phyloP scores from a whole-genome alignment of 169 alveolate species.

The Condylostoma magnum region DNA sequence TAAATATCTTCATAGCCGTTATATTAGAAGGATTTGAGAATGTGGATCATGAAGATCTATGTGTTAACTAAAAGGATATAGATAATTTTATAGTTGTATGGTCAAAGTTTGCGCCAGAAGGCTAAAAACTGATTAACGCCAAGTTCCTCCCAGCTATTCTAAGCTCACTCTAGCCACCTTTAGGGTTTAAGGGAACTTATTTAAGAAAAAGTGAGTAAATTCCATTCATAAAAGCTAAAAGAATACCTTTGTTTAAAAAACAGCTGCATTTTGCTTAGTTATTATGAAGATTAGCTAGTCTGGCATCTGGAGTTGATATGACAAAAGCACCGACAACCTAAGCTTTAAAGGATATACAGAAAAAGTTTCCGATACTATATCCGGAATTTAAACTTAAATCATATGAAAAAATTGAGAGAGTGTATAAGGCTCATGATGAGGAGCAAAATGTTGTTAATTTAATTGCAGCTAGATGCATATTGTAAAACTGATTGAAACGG shows the following conservation, averaged over 20 bases:
- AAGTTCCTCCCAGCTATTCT: neutral
- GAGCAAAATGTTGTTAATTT: too few relatives aligned
- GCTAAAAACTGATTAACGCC: neutral
- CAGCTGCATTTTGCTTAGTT: conserved; percentile 8
- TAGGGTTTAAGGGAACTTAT: conserved; percentile 8
- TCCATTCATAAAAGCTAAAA: neutral
- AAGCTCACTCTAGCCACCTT: neutral
- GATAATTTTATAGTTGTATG: neutral
- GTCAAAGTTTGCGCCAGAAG: conserved; percentile 9
- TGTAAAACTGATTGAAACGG: too few relatives aligned
- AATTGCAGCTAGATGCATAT: too few relatives aligned
- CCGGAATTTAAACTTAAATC: too few relatives aligned
- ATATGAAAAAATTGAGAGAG: too few relatives aligned
- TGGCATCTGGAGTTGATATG: conserved; percentile 23
- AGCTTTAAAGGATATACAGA: too few relatives aligned
- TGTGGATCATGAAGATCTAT: neutral
- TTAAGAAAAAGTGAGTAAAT: neutral
- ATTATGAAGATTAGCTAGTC: conserved; percentile 13
- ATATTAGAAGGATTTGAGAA: conserved; percentile 32
- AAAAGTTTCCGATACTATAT: too few relatives aligned
- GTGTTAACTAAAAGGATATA: neutral
- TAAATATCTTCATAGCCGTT: conserved; percentile 61
- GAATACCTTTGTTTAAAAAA: neutral
- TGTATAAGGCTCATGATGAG: too few relatives aligned
- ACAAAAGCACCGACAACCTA: too few relatives aligned